A percentile compares a stretch with the other conserved stretches of the same genome.
These are phyloP conservation scores for Chamaecrista fasciculata DNA, from an alignment of 306 rosid genomes.

Conservation along the genomic window DNA sequence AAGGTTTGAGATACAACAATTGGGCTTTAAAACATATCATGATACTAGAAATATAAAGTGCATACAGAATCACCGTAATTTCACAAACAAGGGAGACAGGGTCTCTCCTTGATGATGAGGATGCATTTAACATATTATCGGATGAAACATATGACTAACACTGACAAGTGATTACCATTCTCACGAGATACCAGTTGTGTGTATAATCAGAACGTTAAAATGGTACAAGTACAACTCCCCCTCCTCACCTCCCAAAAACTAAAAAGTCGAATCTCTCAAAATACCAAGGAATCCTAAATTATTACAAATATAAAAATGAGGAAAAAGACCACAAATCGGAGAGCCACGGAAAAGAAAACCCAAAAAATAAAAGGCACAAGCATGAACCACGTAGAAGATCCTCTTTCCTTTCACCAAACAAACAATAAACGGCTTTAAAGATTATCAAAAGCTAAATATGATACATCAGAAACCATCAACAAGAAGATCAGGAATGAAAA, in stretches of 20 bases:
- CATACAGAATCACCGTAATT: background rate
- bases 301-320: background rate
- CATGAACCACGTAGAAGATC: background rate
- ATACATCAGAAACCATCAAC: conserved; percentile 32
- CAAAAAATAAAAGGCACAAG: background rate
- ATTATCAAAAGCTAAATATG: conserved; percentile 19
- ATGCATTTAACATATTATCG: too few relatives aligned
- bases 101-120: background rate
- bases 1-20: conserved; percentile 9
- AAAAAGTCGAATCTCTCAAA: background rate
- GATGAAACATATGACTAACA: background rate
- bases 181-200: conserved; percentile 8
- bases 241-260: too few relatives aligned
- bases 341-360: background rate
- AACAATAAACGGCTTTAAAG: conserved; percentile 2
- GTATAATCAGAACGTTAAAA: conserved; percentile 10
- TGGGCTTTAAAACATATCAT: background rate
- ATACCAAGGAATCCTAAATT: conserved; percentile 16
- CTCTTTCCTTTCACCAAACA: background rate
- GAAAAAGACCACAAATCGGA: conserved; percentile 7
- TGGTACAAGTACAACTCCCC: background rate
- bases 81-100: background rate
- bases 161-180: conserved; percentile 9
- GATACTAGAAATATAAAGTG: background rate
- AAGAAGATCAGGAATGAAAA: conserved; percentile 26